A percentile compares a stretch with the other conserved stretches of the same genome.
These are phyloP conservation scores for Umbellularia californica DNA, from an alignment of 164 flowering plant species.

Conservation along the genomic window DNA sequence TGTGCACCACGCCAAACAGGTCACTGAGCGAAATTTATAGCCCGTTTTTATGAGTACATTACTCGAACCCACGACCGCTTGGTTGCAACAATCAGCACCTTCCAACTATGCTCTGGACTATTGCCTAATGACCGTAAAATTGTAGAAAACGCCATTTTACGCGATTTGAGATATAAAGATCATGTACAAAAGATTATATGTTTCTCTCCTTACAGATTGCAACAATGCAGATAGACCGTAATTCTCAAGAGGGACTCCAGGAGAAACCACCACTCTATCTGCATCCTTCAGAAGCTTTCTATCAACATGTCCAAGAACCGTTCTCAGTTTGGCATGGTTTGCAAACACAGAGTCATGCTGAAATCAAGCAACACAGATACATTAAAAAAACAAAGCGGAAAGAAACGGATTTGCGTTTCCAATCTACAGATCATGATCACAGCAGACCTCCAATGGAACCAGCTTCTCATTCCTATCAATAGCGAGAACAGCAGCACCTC, in stretches of 20 bases:
- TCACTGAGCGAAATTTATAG: not conserved
- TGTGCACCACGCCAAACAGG: not conserved
- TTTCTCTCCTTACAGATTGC: constrained; percentile 29
- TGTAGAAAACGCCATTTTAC: too few relatives aligned
- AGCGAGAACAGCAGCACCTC: constrained; percentile 46
- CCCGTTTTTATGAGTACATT: too few relatives aligned
- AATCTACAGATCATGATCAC: not conserved
- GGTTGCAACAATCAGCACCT: too few relatives aligned
- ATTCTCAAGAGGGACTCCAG: constrained; percentile 36
- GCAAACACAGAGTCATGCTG: constrained; percentile 29
- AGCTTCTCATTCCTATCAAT: constrained; percentile 37
- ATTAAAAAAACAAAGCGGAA: not conserved
- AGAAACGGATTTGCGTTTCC: not conserved
- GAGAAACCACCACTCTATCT: constrained; percentile 44
- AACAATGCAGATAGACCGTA: constrained; percentile 28
- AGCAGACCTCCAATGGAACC: constrained; percentile 28
- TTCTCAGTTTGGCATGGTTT: constrained; percentile 21
- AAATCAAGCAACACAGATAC: not conserved
- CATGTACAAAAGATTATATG: too few relatives aligned
- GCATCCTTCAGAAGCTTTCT: constrained; percentile 25
- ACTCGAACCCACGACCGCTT: too few relatives aligned
- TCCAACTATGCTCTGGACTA: too few relatives aligned
- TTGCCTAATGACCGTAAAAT: too few relatives aligned
- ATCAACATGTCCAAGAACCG: constrained; percentile 30
- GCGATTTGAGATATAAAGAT: too few relatives aligned